Percentiles rank a stretch among this genome's conserved stretches.
These are phyloP conservation scores for Penicillium concentricum DNA, from an alignment of 2,329 filamentous ascomycete genomes.

Conservation along the genomic window DNA sequence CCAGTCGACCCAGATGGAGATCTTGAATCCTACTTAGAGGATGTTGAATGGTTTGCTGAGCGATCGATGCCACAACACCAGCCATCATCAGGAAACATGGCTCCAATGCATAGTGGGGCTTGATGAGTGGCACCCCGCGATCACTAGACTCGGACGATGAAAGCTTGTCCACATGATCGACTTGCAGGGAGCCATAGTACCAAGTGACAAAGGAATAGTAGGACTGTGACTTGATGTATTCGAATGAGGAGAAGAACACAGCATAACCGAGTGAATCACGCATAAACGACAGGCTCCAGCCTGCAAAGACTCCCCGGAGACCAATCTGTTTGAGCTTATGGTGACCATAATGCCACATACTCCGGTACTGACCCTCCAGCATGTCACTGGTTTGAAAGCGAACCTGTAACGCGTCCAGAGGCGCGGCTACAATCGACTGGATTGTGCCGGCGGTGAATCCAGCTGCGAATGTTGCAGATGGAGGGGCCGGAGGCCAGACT, in stretches of 20 bases:
- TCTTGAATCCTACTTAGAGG: slow-evolving; percentile 60
- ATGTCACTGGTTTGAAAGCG: slow-evolving; percentile 61
- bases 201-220: slow-evolving; percentile 62
- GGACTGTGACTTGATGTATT: slow-evolving; percentile 62
- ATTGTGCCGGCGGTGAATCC: slow-evolving; percentile 60
- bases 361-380: slow-evolving; percentile 58
- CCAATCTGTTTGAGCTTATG: slow-evolving; percentile 61
- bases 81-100: slow-evolving; percentile 61
- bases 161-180: slow-evolving; percentile 28
- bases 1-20: slow-evolving; percentile 59
- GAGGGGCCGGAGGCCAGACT: slow-evolving; percentile 58
- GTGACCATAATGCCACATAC: slow-evolving; percentile 63
- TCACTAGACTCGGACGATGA: slow-evolving; percentile 28
- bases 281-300: slow-evolving; percentile 59
- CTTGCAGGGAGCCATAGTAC: slow-evolving; percentile 52
- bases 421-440: slow-evolving; percentile 62
- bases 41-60: slow-evolving; percentile 59
- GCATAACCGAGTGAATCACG: slow-evolving; percentile 62
- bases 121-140: slow-evolving; percentile 49
- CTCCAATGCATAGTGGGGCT: slow-evolving; percentile 63
- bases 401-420: slow-evolving; percentile 62
- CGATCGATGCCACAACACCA: slow-evolving; percentile 58
- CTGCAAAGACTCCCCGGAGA: slow-evolving; percentile 60
- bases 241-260: slow-evolving; percentile 63
- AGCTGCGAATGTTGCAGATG: slow-evolving; percentile 56